Evolutionary conservation across 1,284 basidiomycete species (phyloP), one percentile per base, ranked within the genome.

Genomic region (Erythrobasidium hasegawianum): DNA sequence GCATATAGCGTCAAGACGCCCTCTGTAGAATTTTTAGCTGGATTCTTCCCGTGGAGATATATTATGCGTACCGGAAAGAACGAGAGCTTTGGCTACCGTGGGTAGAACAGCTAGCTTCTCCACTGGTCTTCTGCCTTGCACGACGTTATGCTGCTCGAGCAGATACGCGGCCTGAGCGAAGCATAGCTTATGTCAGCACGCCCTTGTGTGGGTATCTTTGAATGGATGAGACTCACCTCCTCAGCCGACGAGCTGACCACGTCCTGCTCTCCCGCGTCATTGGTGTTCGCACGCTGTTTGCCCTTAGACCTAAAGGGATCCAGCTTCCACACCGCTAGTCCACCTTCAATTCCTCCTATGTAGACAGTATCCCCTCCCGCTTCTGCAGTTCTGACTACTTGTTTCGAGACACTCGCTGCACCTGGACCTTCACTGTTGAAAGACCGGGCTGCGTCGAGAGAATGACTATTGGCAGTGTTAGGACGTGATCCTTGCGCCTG

Each of bases 1-100:
- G 84, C 82, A 72, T 90, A 89, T 72, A 93, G 86, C 73, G 88
- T 83, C 1, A 95, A 78, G 68, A 88, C 87, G 61, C 83, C 85
- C 71, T 91, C 92, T 72, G 58, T 27, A 2, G 20, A 56, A 18
- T 38, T 2, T 39, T n/a, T n/a, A n/a, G n/a, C n/a, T n/a, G n/a
- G n/a, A n/a, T n/a, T n/a, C n/a, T n/a, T n/a, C n/a, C n/a, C n/a
- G n/a, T n/a, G 49, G 24, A 45, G 22, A 8, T 18, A n/a, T 13
- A 43, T 67, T 45, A n/a, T n/a, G n/a, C n/a, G n/a, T 20, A 72
- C 72, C 72, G 1, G 72, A 71, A 0, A 73, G 65, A 47, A 73
- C 26, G 47, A 71, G 39, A 11, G 67, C 70, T 62, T 70, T 71
- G 62, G 69, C 62, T 13, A 72, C 67, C 5, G 64, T 68, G 11